Evolutionary conservation across 768 basidiomycete species (phyloP), one percentile per base, ranked within the genome.

Genomic region (Kondoa malvinella): DNA sequence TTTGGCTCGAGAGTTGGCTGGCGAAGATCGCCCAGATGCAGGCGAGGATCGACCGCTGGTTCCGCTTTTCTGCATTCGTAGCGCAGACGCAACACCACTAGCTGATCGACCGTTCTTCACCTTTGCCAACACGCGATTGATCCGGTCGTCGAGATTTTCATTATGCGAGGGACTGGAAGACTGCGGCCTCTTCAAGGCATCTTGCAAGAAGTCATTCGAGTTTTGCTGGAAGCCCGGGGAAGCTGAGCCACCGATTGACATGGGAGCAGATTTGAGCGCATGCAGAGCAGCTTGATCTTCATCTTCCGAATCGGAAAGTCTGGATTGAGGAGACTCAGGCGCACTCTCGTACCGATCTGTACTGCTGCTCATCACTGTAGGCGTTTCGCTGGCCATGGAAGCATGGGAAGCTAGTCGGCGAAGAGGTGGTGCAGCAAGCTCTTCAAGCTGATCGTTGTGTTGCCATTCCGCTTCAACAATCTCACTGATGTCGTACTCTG

Each of bases 401-500:
- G 69, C 57, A 1, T 75, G 61, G 15, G 68, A 65, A 16, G 76
- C 67, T 34, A 30, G 57, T 0, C 65, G 29, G 72, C 8, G 73
- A 27, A 17, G 33, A 27, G 72, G 58, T 56, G 63, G 29, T 59
- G 57, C 27, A 57, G 68, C 26, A 34, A 67, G 33, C n/a, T 34
- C 33, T 68, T 50, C 30, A 61, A 68, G 27, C 68, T 71, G 34
- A 71, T 72, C 26, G 34, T 61, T 27, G 17, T 40, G 57, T n/a
- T 71, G 70, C 81, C 88, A 87, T 72, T 94, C 94, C 77, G 88
- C 84, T 75, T 92, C 90, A 60, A 96, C 82, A 63, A 95, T 84
- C 70, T 94, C 87, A 73, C 89, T 91, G 75, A 97, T 90, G 76
- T 97, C 94, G 73, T 86, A 87, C 0, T 87, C 87, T 78, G 89